Percentiles rank a stretch among this genome's conserved stretches.
phyloP scores from a whole-genome alignment of 2,329 filamentous ascomycete species.

The Verticillium alfalfae region DNA sequence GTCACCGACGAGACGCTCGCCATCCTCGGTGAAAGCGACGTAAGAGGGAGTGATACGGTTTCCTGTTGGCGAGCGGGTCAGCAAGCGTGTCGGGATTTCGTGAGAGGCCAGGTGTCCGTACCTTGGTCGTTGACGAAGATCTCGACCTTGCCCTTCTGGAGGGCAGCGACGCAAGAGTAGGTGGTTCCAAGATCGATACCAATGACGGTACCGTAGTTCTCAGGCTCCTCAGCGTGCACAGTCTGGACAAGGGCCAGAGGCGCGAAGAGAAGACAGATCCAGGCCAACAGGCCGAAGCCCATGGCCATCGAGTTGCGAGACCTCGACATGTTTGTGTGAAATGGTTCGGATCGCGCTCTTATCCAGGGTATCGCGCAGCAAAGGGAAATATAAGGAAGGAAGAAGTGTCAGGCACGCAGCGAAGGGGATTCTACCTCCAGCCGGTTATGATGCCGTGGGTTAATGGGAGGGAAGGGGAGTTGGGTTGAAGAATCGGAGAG shows the following conservation, averaged over 20 bases:
- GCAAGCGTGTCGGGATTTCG: background rate
- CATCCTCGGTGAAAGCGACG: slow-evolving; percentile 90
- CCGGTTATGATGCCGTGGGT: slow-evolving; percentile 5
- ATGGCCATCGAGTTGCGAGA: slow-evolving; percentile 67
- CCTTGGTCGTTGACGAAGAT: slow-evolving; percentile 91
- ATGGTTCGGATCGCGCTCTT: background rate
- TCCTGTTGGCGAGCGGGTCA: slow-evolving; percentile 36
- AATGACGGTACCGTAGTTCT: slow-evolving; percentile 83
- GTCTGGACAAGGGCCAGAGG: slow-evolving; percentile 80
- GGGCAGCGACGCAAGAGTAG: slow-evolving; percentile 86
- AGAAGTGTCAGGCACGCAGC: background rate
- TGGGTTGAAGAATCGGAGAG: slow-evolving; percentile 4
- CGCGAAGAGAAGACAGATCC: slow-evolving; percentile 83
- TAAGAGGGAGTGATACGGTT: slow-evolving; percentile 95
- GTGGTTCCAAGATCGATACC: slow-evolving; percentile 93
- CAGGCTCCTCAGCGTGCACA: slow-evolving; percentile 66
- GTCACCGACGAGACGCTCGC: slow-evolving; percentile 90
- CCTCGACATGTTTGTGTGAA: slow-evolving; percentile 36
- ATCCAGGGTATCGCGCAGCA: slow-evolving; percentile 1
- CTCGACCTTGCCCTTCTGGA: slow-evolving; percentile 92
- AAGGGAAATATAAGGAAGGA: background rate
- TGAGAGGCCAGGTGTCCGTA: slow-evolving; percentile 9
- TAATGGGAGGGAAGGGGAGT: slow-evolving; percentile 3
- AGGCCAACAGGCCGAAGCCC: slow-evolving; percentile 84
- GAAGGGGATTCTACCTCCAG: slow-evolving; percentile 1